phyloP scores from a whole-genome alignment of 371 early-diverging fungal genomes.

The Lichtheimia ornata region DNA sequence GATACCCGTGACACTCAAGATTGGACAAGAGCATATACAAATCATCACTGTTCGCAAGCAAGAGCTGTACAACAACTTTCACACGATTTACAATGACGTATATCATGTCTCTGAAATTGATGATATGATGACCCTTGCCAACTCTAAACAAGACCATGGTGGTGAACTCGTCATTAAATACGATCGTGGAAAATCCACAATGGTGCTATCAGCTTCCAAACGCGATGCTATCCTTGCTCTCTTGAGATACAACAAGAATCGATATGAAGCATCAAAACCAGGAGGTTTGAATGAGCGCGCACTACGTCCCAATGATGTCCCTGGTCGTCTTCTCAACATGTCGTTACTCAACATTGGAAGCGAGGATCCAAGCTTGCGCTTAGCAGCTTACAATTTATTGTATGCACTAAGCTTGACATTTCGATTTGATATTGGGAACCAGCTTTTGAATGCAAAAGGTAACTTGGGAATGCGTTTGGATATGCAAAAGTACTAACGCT shows the following conservation, averaged over 20 bases:
- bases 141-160: slow-evolving; percentile 62
- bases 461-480: neutral
- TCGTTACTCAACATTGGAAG: slow-evolving; percentile 86
- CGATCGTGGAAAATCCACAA: slow-evolving; percentile 65
- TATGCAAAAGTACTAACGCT: too few relatives aligned
- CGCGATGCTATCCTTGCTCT: slow-evolving; percentile 69
- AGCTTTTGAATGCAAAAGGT: slow-evolving; percentile 80
- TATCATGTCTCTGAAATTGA: slow-evolving; percentile 84
- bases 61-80: slow-evolving; percentile 68
- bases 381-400: slow-evolving; percentile 87
- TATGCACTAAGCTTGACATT: slow-evolving; percentile 79
- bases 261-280: slow-evolving; percentile 70
- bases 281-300: slow-evolving; percentile 65
- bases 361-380: slow-evolving; percentile 73
- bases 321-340: slow-evolving; percentile 90
- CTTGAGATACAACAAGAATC: slow-evolving; percentile 71
- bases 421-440: slow-evolving; percentile 80
- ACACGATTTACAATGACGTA: slow-evolving; percentile 79
- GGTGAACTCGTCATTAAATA: slow-evolving; percentile 79
- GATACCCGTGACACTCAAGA: slow-evolving; percentile 78
- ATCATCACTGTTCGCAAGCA: slow-evolving; percentile 70
- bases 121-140: slow-evolving; percentile 62
- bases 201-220: slow-evolving; percentile 75
- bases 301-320: slow-evolving; percentile 87
- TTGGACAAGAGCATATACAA: slow-evolving; percentile 83